Conservation (phyloP, 1,284 basidiomycete species). For the Boletellus sp. region DNA sequence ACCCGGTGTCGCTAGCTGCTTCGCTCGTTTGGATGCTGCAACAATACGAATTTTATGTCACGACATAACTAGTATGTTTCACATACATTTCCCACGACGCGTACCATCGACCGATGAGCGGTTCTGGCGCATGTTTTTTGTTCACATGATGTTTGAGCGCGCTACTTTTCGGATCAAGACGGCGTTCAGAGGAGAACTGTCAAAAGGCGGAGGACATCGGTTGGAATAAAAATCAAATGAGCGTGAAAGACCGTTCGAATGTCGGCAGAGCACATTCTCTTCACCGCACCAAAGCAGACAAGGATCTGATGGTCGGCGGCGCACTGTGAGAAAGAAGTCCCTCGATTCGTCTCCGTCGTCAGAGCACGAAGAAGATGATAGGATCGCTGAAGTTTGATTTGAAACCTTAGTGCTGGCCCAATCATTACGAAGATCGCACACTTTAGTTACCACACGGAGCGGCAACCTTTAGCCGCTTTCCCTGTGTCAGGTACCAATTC, state of each 20-base stretch:
- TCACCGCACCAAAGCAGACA: background rate
- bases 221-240: slow-evolving; percentile 15
- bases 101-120: background rate
- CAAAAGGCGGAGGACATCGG: slow-evolving; percentile 2
- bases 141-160: background rate
- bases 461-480: background rate
- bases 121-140: background rate
- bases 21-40: slow-evolving; percentile 80
- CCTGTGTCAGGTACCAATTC: background rate
- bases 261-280: background rate
- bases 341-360: background rate
- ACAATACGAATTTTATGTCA: slow-evolving; percentile 71
- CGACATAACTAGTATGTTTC: slow-evolving; percentile 25
- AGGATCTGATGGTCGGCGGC: background rate
- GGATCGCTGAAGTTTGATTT: slow-evolving; percentile 3
- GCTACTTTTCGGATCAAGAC: slow-evolving; percentile 8
- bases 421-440: slow-evolving; percentile 11
- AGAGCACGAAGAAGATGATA: background rate
- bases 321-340: slow-evolving; percentile 5
- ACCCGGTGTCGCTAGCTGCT: slow-evolving; percentile 42
- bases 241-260: background rate
- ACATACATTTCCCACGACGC: background rate
- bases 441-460: slow-evolving; percentile 4
- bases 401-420: slow-evolving; percentile 15
- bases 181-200: slow-evolving; percentile 6